Evolutionary conservation across 2,329 filamentous ascomycete genomes (phyloP).

Genomic region (Pseudocercospora pini-densiflorae): DNA sequence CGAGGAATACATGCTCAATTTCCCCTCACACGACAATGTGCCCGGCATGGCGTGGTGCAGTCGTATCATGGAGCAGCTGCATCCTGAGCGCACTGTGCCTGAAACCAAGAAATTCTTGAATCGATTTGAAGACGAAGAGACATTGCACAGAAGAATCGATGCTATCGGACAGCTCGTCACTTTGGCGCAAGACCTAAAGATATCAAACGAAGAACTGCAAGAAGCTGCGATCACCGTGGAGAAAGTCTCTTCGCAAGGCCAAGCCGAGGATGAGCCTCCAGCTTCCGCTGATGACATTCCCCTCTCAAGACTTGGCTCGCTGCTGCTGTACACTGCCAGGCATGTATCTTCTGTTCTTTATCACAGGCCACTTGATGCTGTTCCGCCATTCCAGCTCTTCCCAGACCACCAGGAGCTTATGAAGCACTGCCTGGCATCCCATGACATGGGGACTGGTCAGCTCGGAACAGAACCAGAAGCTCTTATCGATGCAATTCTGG

Average conservation of each 20-base stretch:
- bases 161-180: constrained; percentile 75
- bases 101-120: constrained; percentile 65
- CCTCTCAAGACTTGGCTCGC: constrained; percentile 59
- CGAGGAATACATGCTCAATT: constrained; percentile 70
- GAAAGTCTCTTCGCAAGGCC: constrained; percentile 44
- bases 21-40: constrained; percentile 49
- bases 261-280: constrained; percentile 60
- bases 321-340: constrained; percentile 60
- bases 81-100: constrained; percentile 67
- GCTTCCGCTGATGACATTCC: constrained; percentile 58
- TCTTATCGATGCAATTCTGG: constrained; percentile 59
- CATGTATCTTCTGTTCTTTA: constrained; percentile 56
- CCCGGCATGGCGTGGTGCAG: constrained; percentile 56
- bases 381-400: constrained; percentile 52
- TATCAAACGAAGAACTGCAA: constrained; percentile 55
- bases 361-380: constrained; percentile 40
- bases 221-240: constrained; percentile 47
- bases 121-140: constrained; percentile 67
- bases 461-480: constrained; percentile 55
- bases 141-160: constrained; percentile 65
- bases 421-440: constrained; percentile 54
- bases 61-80: constrained; percentile 69
- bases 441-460: constrained; percentile 40
- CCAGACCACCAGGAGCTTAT: constrained; percentile 58
- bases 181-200: constrained; percentile 62